phyloP scores from a whole-genome alignment of 2,329 filamentous ascomycete species.

The Exophiala xenobiotica region DNA sequence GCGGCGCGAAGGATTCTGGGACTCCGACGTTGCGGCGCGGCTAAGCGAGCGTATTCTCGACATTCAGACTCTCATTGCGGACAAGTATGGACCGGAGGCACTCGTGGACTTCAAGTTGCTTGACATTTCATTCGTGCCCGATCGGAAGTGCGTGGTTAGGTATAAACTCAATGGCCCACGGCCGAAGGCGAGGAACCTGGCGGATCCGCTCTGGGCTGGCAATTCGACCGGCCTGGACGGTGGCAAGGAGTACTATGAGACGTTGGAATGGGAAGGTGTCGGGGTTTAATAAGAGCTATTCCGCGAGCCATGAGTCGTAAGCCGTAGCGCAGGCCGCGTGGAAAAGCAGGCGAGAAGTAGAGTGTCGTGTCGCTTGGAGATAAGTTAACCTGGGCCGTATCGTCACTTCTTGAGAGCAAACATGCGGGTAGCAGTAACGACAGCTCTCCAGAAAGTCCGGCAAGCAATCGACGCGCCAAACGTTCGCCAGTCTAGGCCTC shows the following conservation, averaged over 20 bases:
- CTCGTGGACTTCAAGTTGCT: constrained; percentile 8
- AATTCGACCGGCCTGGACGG: not conserved
- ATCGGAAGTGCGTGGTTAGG: constrained; percentile 6
- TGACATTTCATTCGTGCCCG: constrained; percentile 12
- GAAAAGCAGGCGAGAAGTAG: too few species aligned
- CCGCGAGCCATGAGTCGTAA: too few species aligned
- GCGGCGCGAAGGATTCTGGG: constrained; percentile 68
- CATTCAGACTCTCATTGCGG: not conserved
- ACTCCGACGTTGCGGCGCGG: constrained; percentile 35
- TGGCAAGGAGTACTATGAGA: constrained; percentile 2
- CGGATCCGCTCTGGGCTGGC: not conserved
- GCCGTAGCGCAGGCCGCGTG: too few species aligned
- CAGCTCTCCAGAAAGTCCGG: too few species aligned
- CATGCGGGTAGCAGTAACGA: too few species aligned
- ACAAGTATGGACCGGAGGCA: not conserved
- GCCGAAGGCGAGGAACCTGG: not conserved
- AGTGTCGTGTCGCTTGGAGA: too few species aligned
- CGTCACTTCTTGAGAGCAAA: too few species aligned
- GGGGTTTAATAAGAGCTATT: too few species aligned
- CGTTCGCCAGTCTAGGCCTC: too few species aligned
- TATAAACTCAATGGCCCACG: not conserved
- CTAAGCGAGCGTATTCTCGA: constrained; percentile 16
- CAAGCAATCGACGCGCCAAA: too few species aligned
- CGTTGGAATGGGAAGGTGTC: constrained; percentile 2
- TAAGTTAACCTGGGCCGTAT: too few species aligned